phyloP scores from a whole-genome alignment of 495 filamentous ascomycete species.

The Penicillium turbatum region DNA sequence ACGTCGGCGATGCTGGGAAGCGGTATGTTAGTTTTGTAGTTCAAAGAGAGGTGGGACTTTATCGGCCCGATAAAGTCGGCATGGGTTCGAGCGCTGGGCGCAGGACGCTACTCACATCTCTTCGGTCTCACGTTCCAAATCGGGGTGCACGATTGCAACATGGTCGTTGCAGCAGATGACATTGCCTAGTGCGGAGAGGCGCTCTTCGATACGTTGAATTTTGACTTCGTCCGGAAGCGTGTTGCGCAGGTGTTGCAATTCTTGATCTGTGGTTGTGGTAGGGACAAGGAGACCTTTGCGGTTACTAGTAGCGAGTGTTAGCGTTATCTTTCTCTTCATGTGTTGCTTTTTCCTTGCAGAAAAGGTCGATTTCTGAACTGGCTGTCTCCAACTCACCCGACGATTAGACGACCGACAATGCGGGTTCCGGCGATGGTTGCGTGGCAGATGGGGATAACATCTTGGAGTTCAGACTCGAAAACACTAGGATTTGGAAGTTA shows the following conservation, averaged over 20 bases:
- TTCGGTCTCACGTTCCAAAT: conserved; percentile 92
- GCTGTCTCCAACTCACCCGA: conserved; percentile 61
- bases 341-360: background rate
- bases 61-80: background rate
- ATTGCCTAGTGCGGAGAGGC: conserved; percentile 91
- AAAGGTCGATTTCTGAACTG: background rate
- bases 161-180: conserved; percentile 97
- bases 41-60: too few relatives aligned
- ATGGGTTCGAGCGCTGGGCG: background rate
- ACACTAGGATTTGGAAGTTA: conserved; percentile 42
- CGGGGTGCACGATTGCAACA: conserved; percentile 93
- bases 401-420: conserved; percentile 91
- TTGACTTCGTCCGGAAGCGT: conserved; percentile 83
- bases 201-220: conserved; percentile 94
- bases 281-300: conserved; percentile 94
- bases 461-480: conserved; percentile 95
- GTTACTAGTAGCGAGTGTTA: conserved; percentile 55
- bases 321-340: conserved; percentile 8
- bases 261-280: conserved; percentile 94
- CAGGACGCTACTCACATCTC: conserved; percentile 54
- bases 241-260: conserved; percentile 94
- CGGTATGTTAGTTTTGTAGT: background rate
- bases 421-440: conserved; percentile 95
- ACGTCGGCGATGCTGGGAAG: conserved; percentile 73
- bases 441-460: conserved; percentile 95